A percentile compares a stretch with the other conserved stretches of the same genome.
phyloP scores from a whole-genome alignment of 176 grass and related monocot genomes.

The Melocanna baccifera region DNA sequence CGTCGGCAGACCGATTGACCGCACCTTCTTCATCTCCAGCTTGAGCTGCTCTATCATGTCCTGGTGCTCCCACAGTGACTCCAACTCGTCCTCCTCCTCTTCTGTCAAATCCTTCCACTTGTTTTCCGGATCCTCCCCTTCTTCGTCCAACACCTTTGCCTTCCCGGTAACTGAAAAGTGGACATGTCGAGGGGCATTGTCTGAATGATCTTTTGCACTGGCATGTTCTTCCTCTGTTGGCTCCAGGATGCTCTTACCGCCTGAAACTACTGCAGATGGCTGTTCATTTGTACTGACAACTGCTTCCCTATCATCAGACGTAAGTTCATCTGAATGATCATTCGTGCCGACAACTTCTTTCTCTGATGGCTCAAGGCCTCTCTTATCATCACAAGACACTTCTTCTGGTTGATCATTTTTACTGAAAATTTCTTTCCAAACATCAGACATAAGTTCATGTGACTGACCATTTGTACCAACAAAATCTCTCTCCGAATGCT shows the following conservation, averaged over 20 bases:
- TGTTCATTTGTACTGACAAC: conserved; percentile 13
- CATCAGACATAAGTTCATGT: conserved; percentile 29
- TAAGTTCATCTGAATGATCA: neutral
- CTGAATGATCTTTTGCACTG: neutral
- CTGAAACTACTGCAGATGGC: neutral
- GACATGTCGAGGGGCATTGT: conserved; percentile 24
- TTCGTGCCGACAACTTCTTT: neutral
- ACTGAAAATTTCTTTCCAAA: conserved; percentile 33
- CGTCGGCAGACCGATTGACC: conserved; percentile 60
- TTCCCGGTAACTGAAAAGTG: conserved; percentile 35
- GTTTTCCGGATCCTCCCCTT: conserved; percentile 24
- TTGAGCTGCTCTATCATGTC: conserved; percentile 94
- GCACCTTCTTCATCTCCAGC: conserved; percentile 84
- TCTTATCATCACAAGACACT: neutral
- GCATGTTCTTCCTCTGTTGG: neutral
- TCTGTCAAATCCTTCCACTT: conserved; percentile 63
- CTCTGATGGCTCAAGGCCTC: conserved; percentile 3
- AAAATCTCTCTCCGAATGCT: conserved; percentile 12
- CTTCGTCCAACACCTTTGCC: conserved; percentile 27
- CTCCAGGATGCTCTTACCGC: neutral
- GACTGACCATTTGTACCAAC: neutral
- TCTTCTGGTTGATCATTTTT: neutral
- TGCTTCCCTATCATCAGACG: conserved; percentile 12
- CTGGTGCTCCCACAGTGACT: conserved; percentile 92
- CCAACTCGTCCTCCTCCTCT: conserved; percentile 78